Conservation (phyloP, 208 protist genomes). For the Acanthamoeba healyi region DNA sequence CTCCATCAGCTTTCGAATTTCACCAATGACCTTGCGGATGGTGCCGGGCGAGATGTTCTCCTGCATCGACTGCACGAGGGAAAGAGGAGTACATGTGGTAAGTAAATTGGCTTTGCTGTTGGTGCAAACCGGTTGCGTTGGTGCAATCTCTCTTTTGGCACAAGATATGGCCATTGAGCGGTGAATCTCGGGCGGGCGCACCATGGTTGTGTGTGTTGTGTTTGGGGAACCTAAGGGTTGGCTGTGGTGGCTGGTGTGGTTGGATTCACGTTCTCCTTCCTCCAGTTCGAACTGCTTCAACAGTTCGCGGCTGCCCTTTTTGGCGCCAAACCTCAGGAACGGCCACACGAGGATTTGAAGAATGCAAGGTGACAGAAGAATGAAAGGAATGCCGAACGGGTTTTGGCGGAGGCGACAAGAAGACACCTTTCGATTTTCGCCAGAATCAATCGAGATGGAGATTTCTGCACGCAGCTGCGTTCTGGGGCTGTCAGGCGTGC, state of each 20-base stretch:
- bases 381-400: no score
- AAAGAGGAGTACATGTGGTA: neutral
- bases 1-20: conserved; percentile 84
- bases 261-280: neutral
- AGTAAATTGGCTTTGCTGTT: no score
- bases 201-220: neutral
- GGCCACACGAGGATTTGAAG: neutral
- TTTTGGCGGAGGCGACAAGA: no score
- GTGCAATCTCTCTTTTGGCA: no score
- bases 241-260: neutral
- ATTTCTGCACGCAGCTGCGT: neutral
- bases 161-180: no score
- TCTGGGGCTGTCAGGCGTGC: neutral
- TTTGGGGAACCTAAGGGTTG: neutral
- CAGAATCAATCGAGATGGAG: neutral
- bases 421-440: neutral
- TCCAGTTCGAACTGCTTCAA: neutral
- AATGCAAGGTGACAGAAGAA: neutral
- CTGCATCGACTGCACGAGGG: conserved; percentile 24
- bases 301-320: neutral
- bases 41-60: conserved; percentile 77
- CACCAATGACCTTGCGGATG: conserved; percentile 84
- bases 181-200: no score
- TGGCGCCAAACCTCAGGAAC: conserved; percentile 8
- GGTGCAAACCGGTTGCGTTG: no score